A percentile compares a stretch with the other conserved stretches of the same genome.
Conservation (phyloP, 2,329 filamentous ascomycete genomes). For the Fusarium sp. region DNA sequence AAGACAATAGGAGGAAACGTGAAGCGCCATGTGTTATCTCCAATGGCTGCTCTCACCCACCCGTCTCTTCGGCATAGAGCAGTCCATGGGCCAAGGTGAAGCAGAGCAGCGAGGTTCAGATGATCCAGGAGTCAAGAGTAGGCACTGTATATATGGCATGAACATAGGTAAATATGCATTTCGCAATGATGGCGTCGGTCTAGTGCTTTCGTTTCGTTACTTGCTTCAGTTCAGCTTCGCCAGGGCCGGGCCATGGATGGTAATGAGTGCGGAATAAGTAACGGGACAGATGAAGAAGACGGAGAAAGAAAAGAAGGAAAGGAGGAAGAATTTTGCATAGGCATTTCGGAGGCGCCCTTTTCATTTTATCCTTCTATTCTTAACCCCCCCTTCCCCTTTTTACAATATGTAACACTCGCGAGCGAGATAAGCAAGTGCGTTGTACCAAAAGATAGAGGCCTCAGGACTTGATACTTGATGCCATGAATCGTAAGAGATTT, state of each 20-base stretch:
- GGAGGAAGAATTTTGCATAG: slow-evolving; percentile 40
- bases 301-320: neutral
- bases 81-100: slow-evolving; percentile 13
- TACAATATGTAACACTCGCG: slow-evolving; percentile 44
- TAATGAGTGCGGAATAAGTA: slow-evolving; percentile 36
- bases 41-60: neutral
- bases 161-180: slow-evolving; percentile 33
- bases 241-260: slow-evolving; percentile 29
- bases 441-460: slow-evolving; percentile 34
- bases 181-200: slow-evolving; percentile 23
- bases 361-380: slow-evolving; percentile 38
- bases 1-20: slow-evolving; percentile 43
- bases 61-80: neutral
- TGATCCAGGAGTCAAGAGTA: neutral
- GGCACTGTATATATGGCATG: slow-evolving; percentile 40
- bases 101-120: slow-evolving; percentile 1
- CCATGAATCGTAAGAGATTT: slow-evolving; percentile 21
- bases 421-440: slow-evolving; percentile 47
- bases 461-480: slow-evolving; percentile 37
- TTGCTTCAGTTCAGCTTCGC: slow-evolving; percentile 8
- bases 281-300: slow-evolving; percentile 27
- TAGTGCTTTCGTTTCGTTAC: slow-evolving; percentile 32
- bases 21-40: slow-evolving; percentile 29
- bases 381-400: slow-evolving; percentile 6
- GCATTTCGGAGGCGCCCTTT: slow-evolving; percentile 31